Percentiles rank a stretch among this genome's conserved stretches.
Conservation (phyloP, 2,329 filamentous ascomycete species). For the Trichoderma sp. region DNA sequence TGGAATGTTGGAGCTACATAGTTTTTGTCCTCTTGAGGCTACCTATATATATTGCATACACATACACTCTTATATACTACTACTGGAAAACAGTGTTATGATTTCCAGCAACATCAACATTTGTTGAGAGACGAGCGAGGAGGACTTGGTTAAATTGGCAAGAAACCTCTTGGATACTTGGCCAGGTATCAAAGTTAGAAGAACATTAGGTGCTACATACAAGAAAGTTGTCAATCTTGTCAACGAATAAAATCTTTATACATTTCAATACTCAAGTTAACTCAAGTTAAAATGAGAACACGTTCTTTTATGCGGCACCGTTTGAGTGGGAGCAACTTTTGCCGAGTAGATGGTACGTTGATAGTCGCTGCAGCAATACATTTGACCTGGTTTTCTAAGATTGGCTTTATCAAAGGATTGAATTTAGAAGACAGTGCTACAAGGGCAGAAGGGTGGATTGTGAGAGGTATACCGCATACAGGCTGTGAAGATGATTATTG, state of each 20-base stretch:
- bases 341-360: neutral
- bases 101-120: neutral
- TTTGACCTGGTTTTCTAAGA: neutral
- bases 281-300: neutral
- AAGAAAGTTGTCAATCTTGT: neutral
- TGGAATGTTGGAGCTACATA: neutral
- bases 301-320: neutral
- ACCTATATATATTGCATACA: conserved; percentile 4
- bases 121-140: neutral
- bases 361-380: neutral
- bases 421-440: neutral
- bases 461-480: too few relatives aligned
- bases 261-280: neutral
- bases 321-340: neutral
- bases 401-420: neutral
- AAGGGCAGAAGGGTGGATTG: too few relatives aligned
- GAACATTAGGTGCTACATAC: neutral
- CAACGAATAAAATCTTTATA: neutral
- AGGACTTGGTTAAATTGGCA: neutral
- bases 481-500: too few relatives aligned
- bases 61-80: conserved; percentile 2
- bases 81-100: neutral
- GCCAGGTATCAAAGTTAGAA: neutral
- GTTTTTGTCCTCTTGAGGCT: neutral
- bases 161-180: neutral